Evolutionary conservation across 805 yeast species (phyloP).

Genomic region (Debaryomyces tyrocola): DNA sequence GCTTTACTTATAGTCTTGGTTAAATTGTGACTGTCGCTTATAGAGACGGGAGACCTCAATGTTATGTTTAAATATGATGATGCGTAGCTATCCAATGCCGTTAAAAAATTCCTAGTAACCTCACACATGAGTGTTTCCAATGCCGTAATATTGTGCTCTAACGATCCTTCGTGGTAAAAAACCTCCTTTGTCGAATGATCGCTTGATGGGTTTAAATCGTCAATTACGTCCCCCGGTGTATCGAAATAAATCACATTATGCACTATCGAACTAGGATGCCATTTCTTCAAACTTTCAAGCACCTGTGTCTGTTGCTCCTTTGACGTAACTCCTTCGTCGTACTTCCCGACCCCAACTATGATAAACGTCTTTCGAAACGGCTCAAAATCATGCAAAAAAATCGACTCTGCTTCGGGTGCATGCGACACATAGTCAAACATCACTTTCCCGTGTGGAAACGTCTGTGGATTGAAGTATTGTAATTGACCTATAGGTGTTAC

Average conservation of each 20-base stretch:
- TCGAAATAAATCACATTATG: constrained; percentile 59
- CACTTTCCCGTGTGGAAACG: constrained; percentile 76
- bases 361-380: constrained; percentile 80
- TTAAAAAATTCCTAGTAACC: constrained; percentile 62
- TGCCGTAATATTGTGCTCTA: constrained; percentile 25
- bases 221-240: constrained; percentile 27
- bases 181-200: constrained; percentile 15
- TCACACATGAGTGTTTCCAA: constrained; percentile 73
- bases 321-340: constrained; percentile 10
- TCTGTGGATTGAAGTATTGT: constrained; percentile 74
- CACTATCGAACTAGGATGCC: constrained; percentile 53
- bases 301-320: constrained; percentile 10
- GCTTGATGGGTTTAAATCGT: constrained; percentile 12
- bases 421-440: constrained; percentile 54
- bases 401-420: constrained; percentile 52
- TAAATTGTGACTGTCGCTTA: constrained; percentile 49
- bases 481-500: constrained; percentile 57
- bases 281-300: constrained; percentile 32
- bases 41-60: constrained; percentile 75
- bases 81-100: constrained; percentile 64
- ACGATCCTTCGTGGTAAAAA: constrained; percentile 27
- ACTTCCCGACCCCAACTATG: constrained; percentile 47
- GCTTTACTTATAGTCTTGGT: constrained; percentile 41
- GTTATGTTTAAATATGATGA: constrained; percentile 77
- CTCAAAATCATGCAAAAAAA: constrained; percentile 82